These are phyloP conservation scores for Ogataea salicorniae DNA, from an alignment of 805 yeast genomes.

Conservation along the genomic window DNA sequence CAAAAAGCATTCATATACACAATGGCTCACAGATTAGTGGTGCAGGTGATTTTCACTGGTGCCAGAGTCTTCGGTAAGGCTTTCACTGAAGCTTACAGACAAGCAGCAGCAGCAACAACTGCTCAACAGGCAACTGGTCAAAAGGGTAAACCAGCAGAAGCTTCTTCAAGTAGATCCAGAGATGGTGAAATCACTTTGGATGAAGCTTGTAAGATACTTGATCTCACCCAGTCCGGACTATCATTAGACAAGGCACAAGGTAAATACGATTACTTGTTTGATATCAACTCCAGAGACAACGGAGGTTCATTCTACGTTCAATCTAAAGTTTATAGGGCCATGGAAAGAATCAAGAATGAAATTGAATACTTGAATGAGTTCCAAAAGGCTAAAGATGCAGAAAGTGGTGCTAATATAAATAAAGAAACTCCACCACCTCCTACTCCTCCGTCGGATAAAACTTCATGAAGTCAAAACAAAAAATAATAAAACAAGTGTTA, in stretches of 20 bases:
- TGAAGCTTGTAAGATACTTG: conserved; percentile 88
- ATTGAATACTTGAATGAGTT: conserved; percentile 50
- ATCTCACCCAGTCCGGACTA: conserved; percentile 58
- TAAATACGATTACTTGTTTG: conserved; percentile 77
- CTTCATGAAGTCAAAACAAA: background rate
- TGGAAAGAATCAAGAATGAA: conserved; percentile 84
- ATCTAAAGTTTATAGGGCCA: conserved; percentile 88
- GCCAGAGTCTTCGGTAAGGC: conserved; percentile 96
- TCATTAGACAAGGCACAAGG: conserved; percentile 54
- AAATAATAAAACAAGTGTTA: no score
- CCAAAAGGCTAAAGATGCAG: conserved; percentile 24
- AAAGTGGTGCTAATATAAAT: background rate
- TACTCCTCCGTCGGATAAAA: background rate
- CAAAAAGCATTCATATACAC: background rate
- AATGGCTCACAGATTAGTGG: conserved; percentile 86
- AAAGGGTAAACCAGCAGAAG: conserved; percentile 30
- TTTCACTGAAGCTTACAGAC: conserved; percentile 93
- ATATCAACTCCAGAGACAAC: conserved; percentile 85
- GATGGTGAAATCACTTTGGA: conserved; percentile 77
- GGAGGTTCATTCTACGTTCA: conserved; percentile 96
- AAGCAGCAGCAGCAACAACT: conserved; percentile 92
- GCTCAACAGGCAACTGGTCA: conserved; percentile 41
- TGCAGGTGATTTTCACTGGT: conserved; percentile 88
- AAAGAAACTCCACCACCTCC: background rate
- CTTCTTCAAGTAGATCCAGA: conserved; percentile 44